Percentiles rank a stretch among this genome's conserved stretches.
Conservation (phyloP, 1,284 basidiomycete genomes). For the Termitomyces sp. region DNA sequence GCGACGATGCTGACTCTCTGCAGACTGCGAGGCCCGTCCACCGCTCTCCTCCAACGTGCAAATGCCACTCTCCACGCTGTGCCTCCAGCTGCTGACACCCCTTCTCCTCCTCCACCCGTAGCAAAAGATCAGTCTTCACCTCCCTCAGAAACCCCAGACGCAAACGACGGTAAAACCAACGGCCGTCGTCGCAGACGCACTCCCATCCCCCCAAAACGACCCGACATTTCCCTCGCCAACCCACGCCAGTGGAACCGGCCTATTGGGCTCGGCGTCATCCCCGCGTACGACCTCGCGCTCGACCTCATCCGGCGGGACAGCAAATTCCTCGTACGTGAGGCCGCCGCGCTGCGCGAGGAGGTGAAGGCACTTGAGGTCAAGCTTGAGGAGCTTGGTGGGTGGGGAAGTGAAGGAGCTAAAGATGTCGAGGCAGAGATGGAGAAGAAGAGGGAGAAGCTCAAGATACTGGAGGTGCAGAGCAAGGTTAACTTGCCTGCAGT, state of each 20-base stretch:
- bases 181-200: conserved; percentile 20
- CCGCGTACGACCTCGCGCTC: conserved; percentile 82
- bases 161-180: conserved; percentile 1
- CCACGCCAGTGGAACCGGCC: conserved; percentile 67
- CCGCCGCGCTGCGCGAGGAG: conserved; percentile 34
- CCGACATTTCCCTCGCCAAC: conserved; percentile 42
- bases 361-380: conserved; percentile 19
- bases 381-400: conserved; percentile 23
- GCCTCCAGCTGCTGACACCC: background rate
- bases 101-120: conserved; percentile 11
- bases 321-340: background rate
- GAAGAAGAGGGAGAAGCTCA: conserved; percentile 35
- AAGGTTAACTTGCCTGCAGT: conserved; percentile 75
- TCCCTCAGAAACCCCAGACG: background rate
- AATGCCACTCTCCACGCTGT: conserved; percentile 19
- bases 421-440: conserved; percentile 33
- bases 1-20: conserved; percentile 25
- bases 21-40: conserved; percentile 15
- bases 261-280: conserved; percentile 60
- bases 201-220: conserved; percentile 28
- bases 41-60: conserved; percentile 12
- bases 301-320: conserved; percentile 54
- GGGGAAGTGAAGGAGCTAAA: conserved; percentile 27
- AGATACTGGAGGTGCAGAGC: conserved; percentile 57
- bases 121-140: background rate